A percentile compares a stretch with the other conserved stretches of the same genome.
These are phyloP conservation scores for Platismatia glauca DNA, from an alignment of 495 filamentous ascomycete species.

Conservation along the genomic window DNA sequence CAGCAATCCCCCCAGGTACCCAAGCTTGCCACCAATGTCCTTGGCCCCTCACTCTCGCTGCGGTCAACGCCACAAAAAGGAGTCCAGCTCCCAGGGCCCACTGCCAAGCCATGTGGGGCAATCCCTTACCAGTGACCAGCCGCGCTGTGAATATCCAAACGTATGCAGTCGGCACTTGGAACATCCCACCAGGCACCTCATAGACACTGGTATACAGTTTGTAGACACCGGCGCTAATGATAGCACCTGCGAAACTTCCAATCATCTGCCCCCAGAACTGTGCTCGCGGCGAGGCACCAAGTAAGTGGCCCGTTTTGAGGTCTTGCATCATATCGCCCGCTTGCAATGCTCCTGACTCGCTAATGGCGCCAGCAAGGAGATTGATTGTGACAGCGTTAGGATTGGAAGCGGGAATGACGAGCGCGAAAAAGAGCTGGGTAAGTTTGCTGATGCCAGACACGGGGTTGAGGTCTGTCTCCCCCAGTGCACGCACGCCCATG, in stretches of 20 bases:
- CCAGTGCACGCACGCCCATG: constrained; percentile 91
- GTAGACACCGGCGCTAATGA: constrained; percentile 82
- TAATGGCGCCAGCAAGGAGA: constrained; percentile 85
- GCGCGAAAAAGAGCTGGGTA: constrained; percentile 87
- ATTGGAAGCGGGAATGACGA: constrained; percentile 69
- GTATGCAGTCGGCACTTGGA: constrained; percentile 88
- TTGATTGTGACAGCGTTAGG: constrained; percentile 84
- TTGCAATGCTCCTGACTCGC: constrained; percentile 80
- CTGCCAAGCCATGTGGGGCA: constrained; percentile 72
- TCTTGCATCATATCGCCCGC: constrained; percentile 98
- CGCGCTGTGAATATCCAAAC: constrained; percentile 96
- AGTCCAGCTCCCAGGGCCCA: constrained; percentile 62
- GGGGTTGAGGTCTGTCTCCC: constrained; percentile 94
- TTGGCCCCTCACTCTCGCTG: constrained; percentile 50
- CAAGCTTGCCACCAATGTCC: constrained; percentile 33
- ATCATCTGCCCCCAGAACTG: constrained; percentile 97
- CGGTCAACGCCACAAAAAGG: constrained; percentile 61
- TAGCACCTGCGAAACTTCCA: constrained; percentile 76
- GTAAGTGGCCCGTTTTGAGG: constrained; percentile 88
- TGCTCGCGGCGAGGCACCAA: constrained; percentile 84
- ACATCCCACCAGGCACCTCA: constrained; percentile 72
- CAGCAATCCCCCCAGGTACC: constrained; percentile 89
- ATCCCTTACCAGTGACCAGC: constrained; percentile 83
- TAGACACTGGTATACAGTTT: constrained; percentile 87
- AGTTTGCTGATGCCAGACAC: constrained; percentile 95